Base-by-base conservation (phyloP, 345 rosid species). In the Salix udensis region DNA sequence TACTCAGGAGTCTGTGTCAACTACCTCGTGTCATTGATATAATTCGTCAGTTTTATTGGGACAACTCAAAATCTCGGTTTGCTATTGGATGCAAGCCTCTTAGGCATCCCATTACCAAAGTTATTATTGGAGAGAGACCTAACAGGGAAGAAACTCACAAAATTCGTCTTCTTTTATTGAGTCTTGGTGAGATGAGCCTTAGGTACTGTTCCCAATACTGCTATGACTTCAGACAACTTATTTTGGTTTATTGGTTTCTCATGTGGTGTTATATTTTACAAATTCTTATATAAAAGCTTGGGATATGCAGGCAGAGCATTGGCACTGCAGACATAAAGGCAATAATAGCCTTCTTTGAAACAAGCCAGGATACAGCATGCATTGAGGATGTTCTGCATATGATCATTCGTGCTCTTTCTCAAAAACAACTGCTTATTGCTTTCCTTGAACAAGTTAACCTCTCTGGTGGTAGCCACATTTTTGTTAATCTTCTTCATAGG, bases 131-230 rank as follows among this genome's bases (percentile, higher is more conserved):
- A 82, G 92, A 90, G 88, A 88, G 98, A 81, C 97, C 98, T 65
- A 83, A 78, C 48, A 85, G 78, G 75, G 97, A 95, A 30, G 98
- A 92, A 87, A 88, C 90, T 77, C 97, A 81, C 64, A 95, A 95
- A 88, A 88, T 92, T 79, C 97, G 98, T 86, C 97, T 95, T 86
- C 90, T 95, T 78, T 84, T 91, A 72, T 84, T 95, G 83, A 90
- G 98, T 83, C 95, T 92, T 81, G 97, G 97, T 77, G 98, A 95
- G 88, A 92, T 95, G 98, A 88, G 97, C 84, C 91, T 95, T 78
- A 89, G 94, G 98, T 94, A 91, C 46, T 28, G 24, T 60, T 55
- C 60, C 28, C 60, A 28, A 34, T 26, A 4, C 14, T 24, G 14
- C 14, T 12, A 14, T 16, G 7, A 34, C 39, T 28, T 64, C 18